phyloP scores from a whole-genome alignment of 108 stramenopile genomes.

The Mayamaea pseudoterrestris region DNA sequence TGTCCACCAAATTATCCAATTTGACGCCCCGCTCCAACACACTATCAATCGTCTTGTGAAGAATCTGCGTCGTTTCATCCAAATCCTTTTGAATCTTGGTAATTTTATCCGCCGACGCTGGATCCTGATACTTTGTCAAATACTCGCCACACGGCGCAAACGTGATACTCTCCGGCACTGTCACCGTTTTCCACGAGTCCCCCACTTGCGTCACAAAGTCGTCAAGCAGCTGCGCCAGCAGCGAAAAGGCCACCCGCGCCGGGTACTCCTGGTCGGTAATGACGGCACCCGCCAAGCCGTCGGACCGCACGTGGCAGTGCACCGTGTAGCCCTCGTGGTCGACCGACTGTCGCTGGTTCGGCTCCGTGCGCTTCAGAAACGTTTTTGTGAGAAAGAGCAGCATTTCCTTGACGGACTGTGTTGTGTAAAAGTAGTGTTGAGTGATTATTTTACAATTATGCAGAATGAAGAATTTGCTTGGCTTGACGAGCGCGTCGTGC shows the following conservation, averaged over 20 bases:
- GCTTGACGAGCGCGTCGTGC: too few relatives aligned
- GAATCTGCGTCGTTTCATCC: slow-evolving; percentile 96
- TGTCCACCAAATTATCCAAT: slow-evolving; percentile 94
- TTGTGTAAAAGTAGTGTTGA: not conserved
- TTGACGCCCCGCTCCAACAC: slow-evolving; percentile 96
- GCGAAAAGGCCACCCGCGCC: slow-evolving; percentile 93
- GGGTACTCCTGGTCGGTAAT: slow-evolving; percentile 97
- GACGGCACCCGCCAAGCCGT: slow-evolving; percentile 89
- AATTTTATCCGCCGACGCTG: slow-evolving; percentile 92
- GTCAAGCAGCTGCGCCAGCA: slow-evolving; percentile 91
- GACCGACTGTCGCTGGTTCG: slow-evolving; percentile 96
- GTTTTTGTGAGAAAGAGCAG: slow-evolving; percentile 95
- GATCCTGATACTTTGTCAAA: slow-evolving; percentile 83
- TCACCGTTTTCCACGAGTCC: slow-evolving; percentile 58
- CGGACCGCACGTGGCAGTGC: slow-evolving; percentile 92
- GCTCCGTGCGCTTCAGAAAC: slow-evolving; percentile 90
- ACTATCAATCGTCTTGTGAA: slow-evolving; percentile 97
- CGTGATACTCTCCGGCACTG: slow-evolving; percentile 39
- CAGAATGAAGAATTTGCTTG: too few relatives aligned
- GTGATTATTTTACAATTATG: not conserved
- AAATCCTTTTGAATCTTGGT: slow-evolving; percentile 98
- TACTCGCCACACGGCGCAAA: slow-evolving; percentile 63
- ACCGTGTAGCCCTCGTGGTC: slow-evolving; percentile 96
- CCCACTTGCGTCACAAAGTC: slow-evolving; percentile 68
- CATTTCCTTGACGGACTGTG: slow-evolving; percentile 92